phyloP scores from a whole-genome alignment of 192 early-diverging fungal genomes.

The Geranomyces michiganensis region DNA sequence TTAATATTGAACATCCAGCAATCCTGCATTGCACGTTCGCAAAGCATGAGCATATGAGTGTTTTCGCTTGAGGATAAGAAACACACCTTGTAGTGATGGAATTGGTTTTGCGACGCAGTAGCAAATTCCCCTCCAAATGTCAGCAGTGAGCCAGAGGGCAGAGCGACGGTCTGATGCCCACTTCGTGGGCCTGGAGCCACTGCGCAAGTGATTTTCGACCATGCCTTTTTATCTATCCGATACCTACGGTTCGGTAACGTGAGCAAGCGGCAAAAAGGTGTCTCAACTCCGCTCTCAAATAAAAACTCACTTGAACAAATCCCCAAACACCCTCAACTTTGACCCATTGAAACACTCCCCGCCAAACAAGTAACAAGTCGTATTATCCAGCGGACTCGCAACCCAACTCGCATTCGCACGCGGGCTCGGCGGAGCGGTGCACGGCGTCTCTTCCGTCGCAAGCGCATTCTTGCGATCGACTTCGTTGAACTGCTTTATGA shows the following conservation, averaged over 20 bases:
- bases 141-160: constrained; percentile 62
- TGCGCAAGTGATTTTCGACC: constrained; percentile 65
- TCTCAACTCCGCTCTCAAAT: background rate
- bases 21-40: constrained; percentile 61
- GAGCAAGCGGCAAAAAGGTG: background rate
- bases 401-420: constrained; percentile 64
- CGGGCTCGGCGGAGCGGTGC: constrained; percentile 44
- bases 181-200: constrained; percentile 70
- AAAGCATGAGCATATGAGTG: too few species aligned
- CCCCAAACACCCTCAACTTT: constrained; percentile 63
- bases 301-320: constrained; percentile 54
- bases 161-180: constrained; percentile 68
- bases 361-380: constrained; percentile 69
- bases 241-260: constrained; percentile 34
- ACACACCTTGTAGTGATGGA: constrained; percentile 32
- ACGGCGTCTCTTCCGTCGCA: constrained; percentile 49
- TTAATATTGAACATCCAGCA: constrained; percentile 75
- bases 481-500: constrained; percentile 61
- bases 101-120: constrained; percentile 23
- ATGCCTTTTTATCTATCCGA: constrained; percentile 73
- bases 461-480: constrained; percentile 52
- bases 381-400: constrained; percentile 60
- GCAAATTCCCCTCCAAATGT: constrained; percentile 60
- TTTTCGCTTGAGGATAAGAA: too few species aligned
- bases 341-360: constrained; percentile 70